Evolutionary conservation across 2,329 filamentous ascomycete genomes (phyloP).

Genomic region (Cladosporium colombiae): DNA sequence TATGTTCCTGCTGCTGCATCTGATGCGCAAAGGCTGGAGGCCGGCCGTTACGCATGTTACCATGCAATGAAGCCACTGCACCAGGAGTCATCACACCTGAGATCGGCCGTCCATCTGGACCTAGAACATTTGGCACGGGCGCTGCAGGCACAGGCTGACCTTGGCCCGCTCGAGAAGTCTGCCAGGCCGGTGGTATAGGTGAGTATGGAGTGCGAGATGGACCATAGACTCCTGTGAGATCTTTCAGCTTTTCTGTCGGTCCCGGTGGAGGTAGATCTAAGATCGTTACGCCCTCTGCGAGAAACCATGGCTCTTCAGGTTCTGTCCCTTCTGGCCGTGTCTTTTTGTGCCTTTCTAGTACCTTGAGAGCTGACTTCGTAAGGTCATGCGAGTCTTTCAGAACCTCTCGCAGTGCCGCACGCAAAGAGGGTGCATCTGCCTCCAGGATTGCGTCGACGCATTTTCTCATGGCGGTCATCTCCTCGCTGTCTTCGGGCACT

Average conservation of each 20-base stretch:
- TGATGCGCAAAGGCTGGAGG: background rate
- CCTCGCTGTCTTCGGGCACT: slow-evolving; percentile 24
- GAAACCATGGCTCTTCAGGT: slow-evolving; percentile 1
- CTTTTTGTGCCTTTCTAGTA: slow-evolving; percentile 5
- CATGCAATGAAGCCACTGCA: background rate
- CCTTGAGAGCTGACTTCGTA: background rate
- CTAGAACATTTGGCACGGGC: background rate
- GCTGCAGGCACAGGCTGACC: background rate
- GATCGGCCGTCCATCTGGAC: slow-evolving; percentile 6
- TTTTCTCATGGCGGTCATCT: slow-evolving; percentile 20
- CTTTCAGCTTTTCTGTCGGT: background rate
- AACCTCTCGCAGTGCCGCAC: slow-evolving; percentile 27
- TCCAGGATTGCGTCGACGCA: slow-evolving; percentile 26
- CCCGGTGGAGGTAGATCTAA: slow-evolving; percentile 1
- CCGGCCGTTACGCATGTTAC: background rate
- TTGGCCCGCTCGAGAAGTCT: background rate
- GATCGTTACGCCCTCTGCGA: slow-evolving; percentile 8
- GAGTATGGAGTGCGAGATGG: slow-evolving; percentile 1
- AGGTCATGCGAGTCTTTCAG: slow-evolving; percentile 20
- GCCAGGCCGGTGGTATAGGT: background rate
- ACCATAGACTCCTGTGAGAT: background rate
- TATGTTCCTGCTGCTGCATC: background rate
- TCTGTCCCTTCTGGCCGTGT: background rate
- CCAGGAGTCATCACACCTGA: background rate
- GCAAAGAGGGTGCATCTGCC: slow-evolving; percentile 21